Percentiles rank a stretch among this genome's conserved stretches.
Conservation (phyloP, 768 basidiomycete genomes). For the Amanita muscaria region DNA sequence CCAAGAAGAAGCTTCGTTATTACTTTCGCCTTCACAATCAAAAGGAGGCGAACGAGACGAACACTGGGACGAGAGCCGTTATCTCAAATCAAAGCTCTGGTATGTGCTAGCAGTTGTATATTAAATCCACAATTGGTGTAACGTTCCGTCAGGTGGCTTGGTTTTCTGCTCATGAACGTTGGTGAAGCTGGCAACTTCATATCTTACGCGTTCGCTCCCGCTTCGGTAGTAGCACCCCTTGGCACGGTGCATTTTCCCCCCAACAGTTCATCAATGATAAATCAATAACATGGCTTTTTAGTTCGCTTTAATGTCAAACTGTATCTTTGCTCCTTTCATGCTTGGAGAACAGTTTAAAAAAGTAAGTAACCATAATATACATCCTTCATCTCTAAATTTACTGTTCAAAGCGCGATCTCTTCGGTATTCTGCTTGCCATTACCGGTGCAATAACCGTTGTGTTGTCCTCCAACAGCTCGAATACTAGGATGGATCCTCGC, state of each 20-base stretch:
- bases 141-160: slow-evolving; percentile 62
- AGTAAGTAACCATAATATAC: slow-evolving; percentile 28
- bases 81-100: slow-evolving; percentile 83
- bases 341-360: slow-evolving; percentile 76
- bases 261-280: slow-evolving; percentile 3
- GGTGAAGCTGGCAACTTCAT: slow-evolving; percentile 90
- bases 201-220: slow-evolving; percentile 84
- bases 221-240: slow-evolving; percentile 88
- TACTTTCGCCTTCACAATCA: slow-evolving; percentile 6
- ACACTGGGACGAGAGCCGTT: slow-evolving; percentile 55
- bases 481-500: slow-evolving; percentile 59
- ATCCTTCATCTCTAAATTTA: slow-evolving; percentile 11
- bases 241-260: slow-evolving; percentile 64
- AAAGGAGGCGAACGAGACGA: slow-evolving; percentile 9
- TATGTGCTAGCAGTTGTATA: slow-evolving; percentile 21
- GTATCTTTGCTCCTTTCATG: slow-evolving; percentile 84
- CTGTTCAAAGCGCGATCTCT: slow-evolving; percentile 52
- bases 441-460: slow-evolving; percentile 93
- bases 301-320: slow-evolving; percentile 94
- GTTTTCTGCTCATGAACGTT: slow-evolving; percentile 81
- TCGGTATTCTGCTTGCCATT: slow-evolving; percentile 74
- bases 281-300: no score
- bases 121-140: slow-evolving; percentile 4
- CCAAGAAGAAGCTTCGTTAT: slow-evolving; percentile 27
- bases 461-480: slow-evolving; percentile 62